phyloP scores from a whole-genome alignment of 768 basidiomycete genomes.

The Pisolithus sp. region DNA sequence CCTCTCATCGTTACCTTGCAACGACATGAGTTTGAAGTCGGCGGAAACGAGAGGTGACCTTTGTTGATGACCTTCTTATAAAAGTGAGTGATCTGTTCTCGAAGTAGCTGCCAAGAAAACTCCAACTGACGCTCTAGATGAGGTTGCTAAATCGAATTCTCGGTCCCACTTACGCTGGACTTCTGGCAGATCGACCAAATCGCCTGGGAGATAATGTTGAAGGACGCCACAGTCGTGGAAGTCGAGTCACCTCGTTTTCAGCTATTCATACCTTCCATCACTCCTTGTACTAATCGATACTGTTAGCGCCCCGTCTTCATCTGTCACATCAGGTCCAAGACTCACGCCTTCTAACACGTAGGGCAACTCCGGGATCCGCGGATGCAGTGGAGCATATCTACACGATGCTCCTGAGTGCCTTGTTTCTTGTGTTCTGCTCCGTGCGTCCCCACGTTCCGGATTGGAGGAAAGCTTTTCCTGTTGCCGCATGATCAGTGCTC shows the following conservation, averaged over 20 bases:
- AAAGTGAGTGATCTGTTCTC: slow-evolving; percentile 42
- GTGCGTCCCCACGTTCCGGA: slow-evolving; percentile 60
- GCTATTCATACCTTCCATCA: slow-evolving; percentile 40
- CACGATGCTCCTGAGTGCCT: slow-evolving; percentile 33
- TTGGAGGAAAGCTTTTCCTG: slow-evolving; percentile 63
- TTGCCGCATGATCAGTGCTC: slow-evolving; percentile 61
- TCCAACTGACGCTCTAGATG: slow-evolving; percentile 49
- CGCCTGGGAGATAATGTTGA: slow-evolving; percentile 67
- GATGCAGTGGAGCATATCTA: slow-evolving; percentile 53
- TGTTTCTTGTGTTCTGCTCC: slow-evolving; percentile 53
- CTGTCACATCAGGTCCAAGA: not conserved
- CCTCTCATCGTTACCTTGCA: slow-evolving; percentile 60
- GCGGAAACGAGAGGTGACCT: slow-evolving; percentile 62
- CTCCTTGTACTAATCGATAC: slow-evolving; percentile 70
- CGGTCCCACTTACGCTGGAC: not conserved
- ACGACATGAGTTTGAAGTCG: slow-evolving; percentile 60
- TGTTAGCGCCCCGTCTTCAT: slow-evolving; percentile 27
- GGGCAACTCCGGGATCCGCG: slow-evolving; percentile 76
- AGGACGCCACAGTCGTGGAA: slow-evolving; percentile 69
- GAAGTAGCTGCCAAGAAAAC: slow-evolving; percentile 59
- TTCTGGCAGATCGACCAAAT: slow-evolving; percentile 47
- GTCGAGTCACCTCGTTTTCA: slow-evolving; percentile 50
- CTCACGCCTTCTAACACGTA: slow-evolving; percentile 17
- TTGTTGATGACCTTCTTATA: slow-evolving; percentile 57
- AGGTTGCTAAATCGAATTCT: slow-evolving; percentile 33